Conservation (phyloP, 1,284 basidiomycete species). For the Trametes hirsuta region DNA sequence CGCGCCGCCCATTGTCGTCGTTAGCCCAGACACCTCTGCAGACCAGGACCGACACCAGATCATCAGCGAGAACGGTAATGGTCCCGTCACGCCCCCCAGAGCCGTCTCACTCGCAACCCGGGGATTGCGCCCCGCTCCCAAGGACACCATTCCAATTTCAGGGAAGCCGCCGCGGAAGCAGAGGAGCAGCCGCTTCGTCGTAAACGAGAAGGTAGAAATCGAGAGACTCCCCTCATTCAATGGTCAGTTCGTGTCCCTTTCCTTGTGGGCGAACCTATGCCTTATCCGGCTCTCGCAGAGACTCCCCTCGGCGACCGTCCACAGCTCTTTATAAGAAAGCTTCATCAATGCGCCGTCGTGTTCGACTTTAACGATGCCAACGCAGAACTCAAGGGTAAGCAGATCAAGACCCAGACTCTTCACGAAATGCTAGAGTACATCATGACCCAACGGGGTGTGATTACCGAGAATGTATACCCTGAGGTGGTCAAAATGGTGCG, state of each 20-base stretch:
- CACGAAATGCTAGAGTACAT: constrained; percentile 99
- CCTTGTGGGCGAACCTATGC: constrained; percentile 6
- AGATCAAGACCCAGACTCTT: constrained; percentile 97
- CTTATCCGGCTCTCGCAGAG: constrained; percentile 54
- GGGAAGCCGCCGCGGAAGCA: constrained; percentile 96
- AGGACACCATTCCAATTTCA: constrained; percentile 94
- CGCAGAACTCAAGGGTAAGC: constrained; percentile 94
- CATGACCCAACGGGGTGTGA: constrained; percentile 94
- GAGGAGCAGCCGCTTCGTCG: constrained; percentile 93
- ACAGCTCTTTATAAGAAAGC: constrained; percentile 92
- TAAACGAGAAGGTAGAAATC: constrained; percentile 95
- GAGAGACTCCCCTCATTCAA: constrained; percentile 93
- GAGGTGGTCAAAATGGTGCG: constrained; percentile 98
- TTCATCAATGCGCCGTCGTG: constrained; percentile 94
- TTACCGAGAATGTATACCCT: constrained; percentile 97
- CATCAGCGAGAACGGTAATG: constrained; percentile 49
- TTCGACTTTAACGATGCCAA: constrained; percentile 99
- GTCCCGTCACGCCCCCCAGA: constrained; percentile 61
- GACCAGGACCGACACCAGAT: constrained; percentile 46
- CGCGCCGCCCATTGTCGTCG: constrained; percentile 88
- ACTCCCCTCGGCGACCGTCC: constrained; percentile 88
- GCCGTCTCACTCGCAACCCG: constrained; percentile 60
- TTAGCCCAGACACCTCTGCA: constrained; percentile 71
- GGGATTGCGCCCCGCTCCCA: constrained; percentile 55
- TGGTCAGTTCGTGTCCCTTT: constrained; percentile 62